phyloP scores from a whole-genome alignment of 192 early-diverging fungal genomes.

The Linnemannia hyalina region DNA sequence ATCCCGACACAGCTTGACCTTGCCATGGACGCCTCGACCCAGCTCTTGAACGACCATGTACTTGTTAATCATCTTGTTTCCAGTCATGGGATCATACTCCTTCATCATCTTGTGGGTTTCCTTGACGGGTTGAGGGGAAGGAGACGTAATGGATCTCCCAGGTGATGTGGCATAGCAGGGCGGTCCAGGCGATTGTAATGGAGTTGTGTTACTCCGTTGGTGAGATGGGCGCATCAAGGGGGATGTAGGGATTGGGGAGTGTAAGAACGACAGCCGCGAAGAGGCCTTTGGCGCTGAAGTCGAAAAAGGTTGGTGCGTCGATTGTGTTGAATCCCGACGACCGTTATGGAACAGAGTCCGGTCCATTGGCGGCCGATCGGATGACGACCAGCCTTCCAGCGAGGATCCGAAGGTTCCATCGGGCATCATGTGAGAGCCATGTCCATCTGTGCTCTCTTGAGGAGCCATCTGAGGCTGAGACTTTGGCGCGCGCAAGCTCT shows the following conservation, averaged over 20 bases:
- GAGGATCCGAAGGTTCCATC: conserved; percentile 20
- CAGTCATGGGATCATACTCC: conserved; percentile 85
- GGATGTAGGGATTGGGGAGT: conserved; percentile 36
- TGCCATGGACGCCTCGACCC: conserved; percentile 95
- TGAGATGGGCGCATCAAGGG: conserved; percentile 34
- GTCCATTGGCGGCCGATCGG: conserved; percentile 33
- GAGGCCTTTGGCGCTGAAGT: conserved; percentile 47
- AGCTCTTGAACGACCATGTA: conserved; percentile 93
- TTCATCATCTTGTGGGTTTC: conserved; percentile 89
- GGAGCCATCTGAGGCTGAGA: neutral
- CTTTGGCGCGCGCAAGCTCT: conserved; percentile 43
- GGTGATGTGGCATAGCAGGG: conserved; percentile 40
- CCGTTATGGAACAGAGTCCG: conserved; percentile 25
- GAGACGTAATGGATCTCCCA: conserved; percentile 27
- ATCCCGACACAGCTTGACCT: conserved; percentile 93
- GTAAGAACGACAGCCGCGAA: conserved; percentile 46
- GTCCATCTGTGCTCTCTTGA: neutral
- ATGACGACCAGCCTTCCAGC: conserved; percentile 23
- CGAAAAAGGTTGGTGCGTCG: conserved; percentile 14
- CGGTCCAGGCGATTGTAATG: conserved; percentile 28
- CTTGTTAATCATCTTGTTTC: conserved; percentile 97
- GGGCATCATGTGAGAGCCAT: neutral
- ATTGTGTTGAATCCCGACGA: conserved; percentile 3
- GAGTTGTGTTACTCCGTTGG: conserved; percentile 47
- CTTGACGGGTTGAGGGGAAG: conserved; percentile 69